phyloP scores from a whole-genome alignment of 2,329 filamentous ascomycete genomes.

The Cladosporium oxysporum region DNA sequence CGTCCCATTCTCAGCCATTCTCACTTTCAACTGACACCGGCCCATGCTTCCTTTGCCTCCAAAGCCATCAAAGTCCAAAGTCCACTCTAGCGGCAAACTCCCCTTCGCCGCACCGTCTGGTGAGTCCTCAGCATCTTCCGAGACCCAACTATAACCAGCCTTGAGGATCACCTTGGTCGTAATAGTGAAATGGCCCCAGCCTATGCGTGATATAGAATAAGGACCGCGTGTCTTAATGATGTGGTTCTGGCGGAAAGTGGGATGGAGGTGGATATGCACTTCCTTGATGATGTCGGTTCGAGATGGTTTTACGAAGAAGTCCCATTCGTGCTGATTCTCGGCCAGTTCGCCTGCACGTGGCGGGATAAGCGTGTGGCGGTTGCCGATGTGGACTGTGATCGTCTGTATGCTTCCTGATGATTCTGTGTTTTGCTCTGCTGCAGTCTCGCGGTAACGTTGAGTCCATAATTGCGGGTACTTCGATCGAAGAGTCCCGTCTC shows the following conservation, averaged over 20 bases:
- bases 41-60: slow-evolving; percentile 43
- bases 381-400: slow-evolving; percentile 49
- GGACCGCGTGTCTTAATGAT: slow-evolving; percentile 40
- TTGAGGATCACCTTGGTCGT: slow-evolving; percentile 45
- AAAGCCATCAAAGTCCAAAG: slow-evolving; percentile 43
- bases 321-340: slow-evolving; percentile 48
- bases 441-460: slow-evolving; percentile 41
- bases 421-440: slow-evolving; percentile 23
- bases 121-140: slow-evolving; percentile 39
- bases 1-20: slow-evolving; percentile 32
- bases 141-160: slow-evolving; percentile 47
- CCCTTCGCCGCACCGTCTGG: slow-evolving; percentile 37
- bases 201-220: slow-evolving; percentile 43
- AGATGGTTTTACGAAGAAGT: slow-evolving; percentile 48
- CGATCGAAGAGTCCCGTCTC: slow-evolving; percentile 34
- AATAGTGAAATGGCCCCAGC: slow-evolving; percentile 49
- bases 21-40: slow-evolving; percentile 44
- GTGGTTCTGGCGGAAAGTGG: slow-evolving; percentile 44
- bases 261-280: slow-evolving; percentile 46
- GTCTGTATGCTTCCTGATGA: slow-evolving; percentile 38
- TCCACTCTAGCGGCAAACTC: slow-evolving; percentile 45
- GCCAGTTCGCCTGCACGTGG: slow-evolving; percentile 24
- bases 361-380: slow-evolving; percentile 40
- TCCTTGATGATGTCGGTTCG: slow-evolving; percentile 48
- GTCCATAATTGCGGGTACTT: slow-evolving; percentile 42